phyloP scores from a whole-genome alignment of 2,329 filamentous ascomycete species.

The Aspergillus glaucus region DNA sequence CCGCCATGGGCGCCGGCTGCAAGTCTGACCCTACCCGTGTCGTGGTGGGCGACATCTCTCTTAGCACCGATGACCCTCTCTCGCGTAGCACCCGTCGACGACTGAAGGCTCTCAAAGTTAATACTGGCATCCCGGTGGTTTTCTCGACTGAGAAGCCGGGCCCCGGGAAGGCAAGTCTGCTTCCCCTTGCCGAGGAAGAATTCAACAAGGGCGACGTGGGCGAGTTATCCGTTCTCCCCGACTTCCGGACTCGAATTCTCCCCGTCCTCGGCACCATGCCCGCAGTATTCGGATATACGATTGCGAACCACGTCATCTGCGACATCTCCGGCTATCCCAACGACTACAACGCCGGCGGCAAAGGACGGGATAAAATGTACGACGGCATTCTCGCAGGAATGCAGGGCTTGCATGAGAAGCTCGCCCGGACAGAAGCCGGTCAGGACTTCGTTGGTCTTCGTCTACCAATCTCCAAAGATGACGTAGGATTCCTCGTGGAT shows the following conservation, averaged over 20 bases:
- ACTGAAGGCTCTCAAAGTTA: conserved; percentile 69
- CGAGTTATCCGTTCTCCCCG: conserved; percentile 80
- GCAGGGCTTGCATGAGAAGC: conserved; percentile 71
- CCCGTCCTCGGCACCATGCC: conserved; percentile 97
- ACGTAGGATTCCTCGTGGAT: conserved; percentile 82
- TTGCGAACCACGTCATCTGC: conserved; percentile 89
- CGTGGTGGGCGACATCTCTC: conserved; percentile 83
- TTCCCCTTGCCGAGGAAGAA: conserved; percentile 82
- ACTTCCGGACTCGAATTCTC: conserved; percentile 90
- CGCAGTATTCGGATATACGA: conserved; percentile 84
- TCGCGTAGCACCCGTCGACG: conserved; percentile 77
- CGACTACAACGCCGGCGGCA: conserved; percentile 72
- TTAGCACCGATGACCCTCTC: conserved; percentile 79
- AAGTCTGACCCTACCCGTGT: conserved; percentile 83
- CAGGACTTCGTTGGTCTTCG: conserved; percentile 64
- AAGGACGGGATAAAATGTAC: conserved; percentile 85
- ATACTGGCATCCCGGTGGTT: conserved; percentile 79
- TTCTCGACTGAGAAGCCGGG: conserved; percentile 88
- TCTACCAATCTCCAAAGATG: conserved; percentile 68
- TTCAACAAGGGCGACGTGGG: conserved; percentile 78
- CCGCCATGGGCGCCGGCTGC: conserved; percentile 92
- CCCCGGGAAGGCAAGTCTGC: conserved; percentile 81
- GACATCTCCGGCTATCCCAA: conserved; percentile 71
- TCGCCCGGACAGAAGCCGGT: conserved; percentile 52
- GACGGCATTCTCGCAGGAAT: conserved; percentile 71